Conservation (phyloP, 129 eudicot genomes). For the Tagetes patula region DNA sequence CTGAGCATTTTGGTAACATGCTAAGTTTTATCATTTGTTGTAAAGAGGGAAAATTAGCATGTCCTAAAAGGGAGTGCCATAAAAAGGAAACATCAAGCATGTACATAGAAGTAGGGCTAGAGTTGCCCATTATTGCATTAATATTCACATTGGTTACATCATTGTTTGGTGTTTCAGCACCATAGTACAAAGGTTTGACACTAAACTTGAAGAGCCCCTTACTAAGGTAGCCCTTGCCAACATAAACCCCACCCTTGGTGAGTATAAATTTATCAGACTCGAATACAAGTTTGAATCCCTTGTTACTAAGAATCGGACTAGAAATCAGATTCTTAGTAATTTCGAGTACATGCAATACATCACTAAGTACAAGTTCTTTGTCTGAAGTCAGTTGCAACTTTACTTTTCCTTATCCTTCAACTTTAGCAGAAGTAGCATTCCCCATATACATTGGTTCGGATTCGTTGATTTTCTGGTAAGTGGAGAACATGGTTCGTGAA, state of each 20-base stretch:
- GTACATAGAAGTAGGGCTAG: not conserved
- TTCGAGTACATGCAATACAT: not conserved
- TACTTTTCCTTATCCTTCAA: slow-evolving; percentile 6
- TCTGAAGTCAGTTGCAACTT: not conserved
- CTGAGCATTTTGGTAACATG: not conserved
- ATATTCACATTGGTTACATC: not conserved
- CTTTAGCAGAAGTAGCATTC: not conserved
- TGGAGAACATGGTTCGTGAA: not conserved
- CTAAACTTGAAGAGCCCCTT: slow-evolving; percentile 7
- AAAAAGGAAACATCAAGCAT: not conserved
- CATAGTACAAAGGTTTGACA: not conserved
- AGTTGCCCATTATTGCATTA: not conserved
- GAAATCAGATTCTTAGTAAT: slow-evolving; percentile 12
- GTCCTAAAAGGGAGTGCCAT: not conserved
- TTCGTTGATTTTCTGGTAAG: not conserved
- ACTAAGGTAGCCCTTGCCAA: not conserved
- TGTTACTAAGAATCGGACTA: not conserved
- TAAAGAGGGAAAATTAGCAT: not conserved
- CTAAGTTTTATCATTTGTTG: slow-evolving; percentile 2
- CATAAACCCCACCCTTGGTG: slow-evolving; percentile 7
- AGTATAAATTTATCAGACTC: not conserved
- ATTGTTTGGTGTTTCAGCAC: not conserved
- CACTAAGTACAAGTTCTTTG: not conserved
- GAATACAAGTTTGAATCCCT: slow-evolving; percentile 7
- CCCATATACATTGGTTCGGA: too few species aligned